A percentile compares a stretch with the other conserved stretches of the same genome.
These are phyloP conservation scores for Ilex aquifolium DNA, from an alignment of 257 asterid species.

Conservation along the genomic window DNA sequence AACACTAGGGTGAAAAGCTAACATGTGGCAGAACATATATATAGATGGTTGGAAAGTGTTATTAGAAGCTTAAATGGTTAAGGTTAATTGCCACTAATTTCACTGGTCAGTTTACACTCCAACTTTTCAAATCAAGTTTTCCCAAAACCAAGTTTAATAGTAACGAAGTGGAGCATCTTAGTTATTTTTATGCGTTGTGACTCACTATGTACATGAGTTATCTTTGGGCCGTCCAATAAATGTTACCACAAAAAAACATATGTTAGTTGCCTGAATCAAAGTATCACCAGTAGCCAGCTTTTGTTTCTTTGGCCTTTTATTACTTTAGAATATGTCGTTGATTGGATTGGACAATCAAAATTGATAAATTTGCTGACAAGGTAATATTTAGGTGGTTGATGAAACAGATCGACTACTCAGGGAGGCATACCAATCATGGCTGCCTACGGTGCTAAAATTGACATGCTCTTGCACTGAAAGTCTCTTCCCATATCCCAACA, in stretches of 20 bases:
- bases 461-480: constrained; percentile 35
- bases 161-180: background rate
- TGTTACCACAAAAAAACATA: background rate
- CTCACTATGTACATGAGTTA: background rate
- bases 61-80: no score
- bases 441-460: constrained; percentile 70
- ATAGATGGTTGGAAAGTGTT: no score
- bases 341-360: background rate
- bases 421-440: constrained; percentile 92
- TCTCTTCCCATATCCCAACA: constrained; percentile 14
- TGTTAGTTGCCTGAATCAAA: background rate
- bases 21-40: no score
- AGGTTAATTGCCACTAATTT: no score
- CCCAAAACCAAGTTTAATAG: no score
- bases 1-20: no score
- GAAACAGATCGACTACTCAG: constrained; percentile 89
- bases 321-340: no score
- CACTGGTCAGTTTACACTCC: no score
- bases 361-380: constrained; percentile 5
- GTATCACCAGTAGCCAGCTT: background rate
- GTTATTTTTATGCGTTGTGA: background rate
- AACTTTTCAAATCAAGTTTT: no score
- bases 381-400: constrained; percentile 64
- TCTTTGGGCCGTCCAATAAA: background rate
- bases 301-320: no score